Base-by-base conservation (phyloP, 805 yeast genomes). In the Pichia manshurica region DNA sequence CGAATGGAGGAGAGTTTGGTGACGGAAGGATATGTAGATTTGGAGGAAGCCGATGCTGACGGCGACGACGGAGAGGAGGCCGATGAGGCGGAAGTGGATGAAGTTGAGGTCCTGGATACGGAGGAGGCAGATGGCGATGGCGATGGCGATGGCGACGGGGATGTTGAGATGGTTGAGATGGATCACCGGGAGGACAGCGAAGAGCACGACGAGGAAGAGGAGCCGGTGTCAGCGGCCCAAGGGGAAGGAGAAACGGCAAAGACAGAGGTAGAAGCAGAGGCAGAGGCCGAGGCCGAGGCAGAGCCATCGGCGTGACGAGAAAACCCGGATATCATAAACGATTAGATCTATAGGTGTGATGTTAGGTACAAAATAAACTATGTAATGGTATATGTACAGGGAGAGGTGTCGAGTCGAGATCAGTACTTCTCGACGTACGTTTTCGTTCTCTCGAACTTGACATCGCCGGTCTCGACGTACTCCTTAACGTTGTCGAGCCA, bases 401-500 rank as follows among this genome's bases (percentile, higher is more conserved):
- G 15, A 13, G 39, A n/a, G n/a, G n/a, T n/a, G n/a, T n/a, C n/a
- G n/a, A 39, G 15, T 15, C 9, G 5, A 7, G 13, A 8, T 55
- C 50, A 65, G 45, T 66, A 68, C 52, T 67, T 59, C 52, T 66
- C 71, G 19, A 61, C 48, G 47, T 57, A 60, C 5, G 56, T 57
- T 19, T 62, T 60, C 7, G 58, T 46, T 23, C 50, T 54, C 20
- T 58, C 57, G 40, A 56, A 61, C 60, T 74, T 73, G 50, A 79
- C 67, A 42, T 71, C 68, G 1, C 98, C 98, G 47, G 79, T 70
- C 63, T 80, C 84, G 17, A 93, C 76, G 62, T 79, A 93, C 56
- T 87, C 87, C 60, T 77, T 77, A 45, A 87, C 72, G 62, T 86
- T 87, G 39, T 79, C 75, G 56, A 87, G 73, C 52, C 87, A 84